A percentile compares a stretch with the other conserved stretches of the same genome.
Conservation (phyloP, 805 yeast genomes). For the Teunomyces stri region DNA sequence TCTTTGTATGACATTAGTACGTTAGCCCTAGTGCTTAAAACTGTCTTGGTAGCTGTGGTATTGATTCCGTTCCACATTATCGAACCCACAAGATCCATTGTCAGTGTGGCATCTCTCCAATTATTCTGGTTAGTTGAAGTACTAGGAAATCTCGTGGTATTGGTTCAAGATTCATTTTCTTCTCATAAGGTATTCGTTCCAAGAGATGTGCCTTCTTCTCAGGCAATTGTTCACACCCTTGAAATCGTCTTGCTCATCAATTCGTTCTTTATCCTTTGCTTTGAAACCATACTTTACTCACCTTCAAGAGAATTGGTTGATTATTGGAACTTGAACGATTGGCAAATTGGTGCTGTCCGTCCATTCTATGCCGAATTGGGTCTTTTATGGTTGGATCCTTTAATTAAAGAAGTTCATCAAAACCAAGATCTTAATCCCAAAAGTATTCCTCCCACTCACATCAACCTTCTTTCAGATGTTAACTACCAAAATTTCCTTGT, state of each 20-base stretch:
- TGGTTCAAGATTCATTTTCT: slow-evolving; percentile 8
- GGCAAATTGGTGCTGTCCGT: slow-evolving; percentile 10
- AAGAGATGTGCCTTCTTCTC: not conserved
- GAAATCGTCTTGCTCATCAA: slow-evolving; percentile 5
- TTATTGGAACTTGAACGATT: slow-evolving; percentile 8
- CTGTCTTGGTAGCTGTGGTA: slow-evolving; percentile 13
- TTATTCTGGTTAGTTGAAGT: slow-evolving; percentile 37
- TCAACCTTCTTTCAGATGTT: slow-evolving; percentile 2
- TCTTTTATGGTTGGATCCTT: slow-evolving; percentile 21
- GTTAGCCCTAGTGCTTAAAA: not conserved
- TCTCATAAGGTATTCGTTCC: slow-evolving; percentile 6
- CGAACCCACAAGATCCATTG: slow-evolving; percentile 40
- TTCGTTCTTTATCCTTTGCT: not conserved
- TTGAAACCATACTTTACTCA: slow-evolving; percentile 3
- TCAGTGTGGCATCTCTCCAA: slow-evolving; percentile 38
- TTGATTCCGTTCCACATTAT: slow-evolving; percentile 43
- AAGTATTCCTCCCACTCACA: slow-evolving; percentile 12
- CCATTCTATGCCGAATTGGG: slow-evolving; percentile 15
- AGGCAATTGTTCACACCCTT: slow-evolving; percentile 3
- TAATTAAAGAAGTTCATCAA: slow-evolving; percentile 21
- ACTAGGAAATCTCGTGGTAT: not conserved
- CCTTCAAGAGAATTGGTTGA: slow-evolving; percentile 12
- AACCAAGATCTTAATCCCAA: slow-evolving; percentile 17
- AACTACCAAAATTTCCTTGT: not conserved
- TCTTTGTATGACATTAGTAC: slow-evolving; percentile 1